Percentiles rank a stretch among this genome's conserved stretches.
Conservation (phyloP, 768 basidiomycete species). For the Boletales sp. region DNA sequence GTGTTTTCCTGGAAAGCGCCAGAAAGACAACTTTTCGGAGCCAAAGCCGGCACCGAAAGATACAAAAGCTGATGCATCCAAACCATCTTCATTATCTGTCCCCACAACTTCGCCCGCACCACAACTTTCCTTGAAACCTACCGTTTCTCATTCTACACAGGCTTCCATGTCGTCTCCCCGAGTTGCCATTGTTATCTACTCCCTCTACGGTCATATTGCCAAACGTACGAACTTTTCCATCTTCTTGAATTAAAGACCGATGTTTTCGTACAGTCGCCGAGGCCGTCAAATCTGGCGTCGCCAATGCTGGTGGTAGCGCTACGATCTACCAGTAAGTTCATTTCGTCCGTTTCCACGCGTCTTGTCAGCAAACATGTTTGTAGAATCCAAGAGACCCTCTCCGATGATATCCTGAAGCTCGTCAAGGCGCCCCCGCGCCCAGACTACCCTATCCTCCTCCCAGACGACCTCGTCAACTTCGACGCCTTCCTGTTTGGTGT, state of each 20-base stretch:
- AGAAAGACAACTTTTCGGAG: constrained; percentile 33
- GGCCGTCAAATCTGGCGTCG: constrained; percentile 38
- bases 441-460: constrained; percentile 43
- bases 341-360: not conserved
- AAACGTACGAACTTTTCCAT: constrained; percentile 31
- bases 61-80: constrained; percentile 9
- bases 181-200: constrained; percentile 47
- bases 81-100: constrained; percentile 3
- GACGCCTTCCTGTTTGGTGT: constrained; percentile 46
- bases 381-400: constrained; percentile 81
- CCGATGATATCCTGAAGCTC: constrained; percentile 60
- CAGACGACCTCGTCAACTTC: constrained; percentile 31
- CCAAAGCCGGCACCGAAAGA: constrained; percentile 11
- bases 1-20: constrained; percentile 39
- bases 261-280: constrained; percentile 25
- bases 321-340: constrained; percentile 45
- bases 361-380: not conserved
- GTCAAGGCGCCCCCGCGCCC: constrained; percentile 73
- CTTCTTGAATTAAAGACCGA: not conserved
- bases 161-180: constrained; percentile 27
- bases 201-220: constrained; percentile 49
- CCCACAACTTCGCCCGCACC: constrained; percentile 1
- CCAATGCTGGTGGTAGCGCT: constrained; percentile 38
- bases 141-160: not conserved
- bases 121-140: not conserved